Evolutionary conservation across 768 basidiomycete species (phyloP).

Genomic region (Mrakia frigida): DNA sequence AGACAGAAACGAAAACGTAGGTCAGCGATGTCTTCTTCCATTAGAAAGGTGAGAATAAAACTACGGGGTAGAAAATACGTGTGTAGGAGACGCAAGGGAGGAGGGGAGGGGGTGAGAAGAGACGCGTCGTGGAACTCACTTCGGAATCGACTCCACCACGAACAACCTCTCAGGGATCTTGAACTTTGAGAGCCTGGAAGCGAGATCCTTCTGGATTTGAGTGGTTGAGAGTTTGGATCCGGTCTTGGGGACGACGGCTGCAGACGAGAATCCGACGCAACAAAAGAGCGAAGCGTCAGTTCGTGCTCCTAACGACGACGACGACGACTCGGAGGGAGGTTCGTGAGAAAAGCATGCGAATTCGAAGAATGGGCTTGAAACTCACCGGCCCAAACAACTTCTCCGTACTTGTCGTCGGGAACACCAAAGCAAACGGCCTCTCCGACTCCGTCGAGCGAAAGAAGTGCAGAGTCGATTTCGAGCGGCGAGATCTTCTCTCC

Average conservation of each 20-base stretch:
- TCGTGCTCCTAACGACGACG: too few species aligned
- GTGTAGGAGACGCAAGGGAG: too few species aligned
- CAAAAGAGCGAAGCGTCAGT: background rate
- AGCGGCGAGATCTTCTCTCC: slow-evolving; percentile 61
- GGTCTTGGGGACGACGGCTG: slow-evolving; percentile 5
- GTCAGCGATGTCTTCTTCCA: background rate
- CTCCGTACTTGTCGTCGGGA: slow-evolving; percentile 36
- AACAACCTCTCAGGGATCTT: slow-evolving; percentile 35
- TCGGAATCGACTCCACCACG: slow-evolving; percentile 36
- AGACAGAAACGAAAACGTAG: background rate
- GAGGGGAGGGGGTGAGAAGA: background rate
- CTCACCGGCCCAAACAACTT: slow-evolving; percentile 35
- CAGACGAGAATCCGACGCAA: background rate
- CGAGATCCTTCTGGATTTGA: slow-evolving; percentile 15
- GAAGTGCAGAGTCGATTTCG: slow-evolving; percentile 58
- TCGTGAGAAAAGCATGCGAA: too few species aligned
- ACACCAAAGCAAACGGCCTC: slow-evolving; percentile 50
- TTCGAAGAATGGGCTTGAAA: background rate
- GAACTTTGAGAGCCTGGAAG: slow-evolving; percentile 30
- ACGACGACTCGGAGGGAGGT: too few species aligned
- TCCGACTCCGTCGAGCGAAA: slow-evolving; percentile 44
- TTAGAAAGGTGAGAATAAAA: background rate
- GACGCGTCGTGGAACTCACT: background rate
- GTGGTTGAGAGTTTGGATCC: background rate
- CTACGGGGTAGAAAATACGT: too few species aligned